Conservation (phyloP, 2,329 filamentous ascomycete genomes). For the Tolypocladium paradoxum region DNA sequence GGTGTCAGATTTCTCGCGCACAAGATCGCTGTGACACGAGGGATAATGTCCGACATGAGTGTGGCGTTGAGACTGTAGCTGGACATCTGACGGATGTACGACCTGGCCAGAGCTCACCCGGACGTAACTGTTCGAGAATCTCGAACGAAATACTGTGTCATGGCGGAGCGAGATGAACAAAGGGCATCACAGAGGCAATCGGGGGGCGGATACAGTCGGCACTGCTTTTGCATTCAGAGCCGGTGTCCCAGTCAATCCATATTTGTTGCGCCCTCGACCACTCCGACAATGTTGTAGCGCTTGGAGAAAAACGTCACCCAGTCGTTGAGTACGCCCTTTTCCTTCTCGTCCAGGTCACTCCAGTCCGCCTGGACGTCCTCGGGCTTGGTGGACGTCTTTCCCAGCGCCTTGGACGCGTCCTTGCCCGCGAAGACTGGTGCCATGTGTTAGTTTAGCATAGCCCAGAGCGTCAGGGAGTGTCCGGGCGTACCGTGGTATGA, state of each 20-base stretch:
- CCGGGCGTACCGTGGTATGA: slow-evolving; percentile 66
- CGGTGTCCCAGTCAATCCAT: slow-evolving; percentile 23
- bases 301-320: slow-evolving; percentile 97
- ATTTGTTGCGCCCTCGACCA: slow-evolving; percentile 51
- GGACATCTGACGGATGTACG: background rate
- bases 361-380: slow-evolving; percentile 79
- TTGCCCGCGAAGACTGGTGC: slow-evolving; percentile 82
- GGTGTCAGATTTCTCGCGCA: background rate
- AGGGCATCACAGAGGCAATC: background rate
- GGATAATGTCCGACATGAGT: background rate
- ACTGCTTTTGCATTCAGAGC: background rate
- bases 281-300: slow-evolving; percentile 81
- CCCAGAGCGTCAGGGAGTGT: background rate
- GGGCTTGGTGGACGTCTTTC: slow-evolving; percentile 71
- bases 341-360: slow-evolving; percentile 71
- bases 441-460: background rate
- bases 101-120: background rate
- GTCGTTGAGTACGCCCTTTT: slow-evolving; percentile 76
- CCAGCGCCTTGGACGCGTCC: slow-evolving; percentile 87
- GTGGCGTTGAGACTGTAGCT: background rate
- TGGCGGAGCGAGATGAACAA: background rate
- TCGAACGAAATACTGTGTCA: no score
- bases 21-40: background rate
- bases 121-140: no score
- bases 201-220: background rate